Conservation (phyloP, 1,284 basidiomycete genomes). For the Sparassis latifolia region DNA sequence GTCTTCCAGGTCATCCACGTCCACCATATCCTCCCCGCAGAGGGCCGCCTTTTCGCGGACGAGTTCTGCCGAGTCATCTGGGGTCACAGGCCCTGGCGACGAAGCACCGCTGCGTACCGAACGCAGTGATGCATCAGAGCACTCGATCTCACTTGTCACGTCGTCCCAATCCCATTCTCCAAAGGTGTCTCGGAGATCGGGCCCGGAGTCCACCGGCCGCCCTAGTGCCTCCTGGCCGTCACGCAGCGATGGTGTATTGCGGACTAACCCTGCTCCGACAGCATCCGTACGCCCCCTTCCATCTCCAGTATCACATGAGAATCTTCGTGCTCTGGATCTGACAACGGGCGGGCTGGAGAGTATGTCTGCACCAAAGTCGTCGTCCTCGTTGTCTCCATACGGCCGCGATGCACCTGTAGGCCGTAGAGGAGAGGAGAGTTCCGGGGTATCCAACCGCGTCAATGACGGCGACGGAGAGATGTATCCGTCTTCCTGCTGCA, state of each 20-base stretch:
- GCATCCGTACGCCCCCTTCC: neutral
- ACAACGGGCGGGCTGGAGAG: conserved; percentile 51
- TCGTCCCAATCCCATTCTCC: conserved; percentile 32
- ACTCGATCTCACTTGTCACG: conserved; percentile 45
- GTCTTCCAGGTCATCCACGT: conserved; percentile 15
- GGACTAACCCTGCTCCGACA: conserved; percentile 27
- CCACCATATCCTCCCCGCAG: conserved; percentile 10
- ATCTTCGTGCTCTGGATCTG: conserved; percentile 5
- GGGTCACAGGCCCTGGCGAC: conserved; percentile 26
- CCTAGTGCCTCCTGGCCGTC: conserved; percentile 7
- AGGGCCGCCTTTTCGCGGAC: conserved; percentile 6
- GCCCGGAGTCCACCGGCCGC: conserved; percentile 22
- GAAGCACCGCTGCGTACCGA: conserved; percentile 23
- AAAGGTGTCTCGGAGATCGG: conserved; percentile 43
- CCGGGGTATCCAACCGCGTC: conserved; percentile 44
- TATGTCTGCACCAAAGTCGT: conserved; percentile 49
- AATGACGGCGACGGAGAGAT: conserved; percentile 57
- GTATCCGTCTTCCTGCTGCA: conserved; percentile 74
- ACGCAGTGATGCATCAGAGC: conserved; percentile 25
- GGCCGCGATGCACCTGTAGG: conserved; percentile 10
- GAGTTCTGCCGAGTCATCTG: conserved; percentile 18
- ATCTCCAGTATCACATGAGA: neutral
- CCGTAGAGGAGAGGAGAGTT: conserved; percentile 56
- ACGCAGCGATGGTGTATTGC: conserved; percentile 25
- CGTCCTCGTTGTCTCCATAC: conserved; percentile 18